A percentile compares a stretch with the other conserved stretches of the same genome.
Evolutionary conservation across 352 stramenopile genomes (phyloP).

Genomic region (Elongisporangium undulatum): DNA sequence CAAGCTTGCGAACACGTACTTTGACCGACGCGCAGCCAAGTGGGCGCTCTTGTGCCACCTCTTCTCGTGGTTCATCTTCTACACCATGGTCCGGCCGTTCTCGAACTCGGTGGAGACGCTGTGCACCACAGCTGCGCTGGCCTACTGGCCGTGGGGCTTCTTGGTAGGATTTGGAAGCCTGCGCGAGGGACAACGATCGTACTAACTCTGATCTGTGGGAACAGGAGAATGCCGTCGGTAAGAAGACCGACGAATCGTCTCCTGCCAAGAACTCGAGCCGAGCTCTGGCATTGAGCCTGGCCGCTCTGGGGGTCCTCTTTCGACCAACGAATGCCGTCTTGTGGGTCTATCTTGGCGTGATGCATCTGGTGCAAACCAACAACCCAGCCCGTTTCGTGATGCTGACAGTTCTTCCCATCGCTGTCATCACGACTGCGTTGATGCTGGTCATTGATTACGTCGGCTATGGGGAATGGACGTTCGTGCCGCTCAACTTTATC

Average conservation of each 20-base stretch:
- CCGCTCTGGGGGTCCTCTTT: slow-evolving; percentile 75
- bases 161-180: slow-evolving; percentile 23
- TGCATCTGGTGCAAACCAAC: slow-evolving; percentile 44
- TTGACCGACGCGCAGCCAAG: slow-evolving; percentile 55
- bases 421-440: slow-evolving; percentile 25
- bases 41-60: slow-evolving; percentile 74
- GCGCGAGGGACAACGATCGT: neutral
- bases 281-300: slow-evolving; percentile 39
- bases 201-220: slow-evolving; percentile 7
- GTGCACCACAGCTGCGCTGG: slow-evolving; percentile 66
- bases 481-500: slow-evolving; percentile 84
- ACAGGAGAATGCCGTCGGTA: slow-evolving; percentile 12
- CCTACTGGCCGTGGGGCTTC: slow-evolving; percentile 79
- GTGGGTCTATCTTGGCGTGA: slow-evolving; percentile 65
- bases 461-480: slow-evolving; percentile 80
- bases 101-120: slow-evolving; percentile 85
- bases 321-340: slow-evolving; percentile 75
- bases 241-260: slow-evolving; percentile 32
- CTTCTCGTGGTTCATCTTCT: slow-evolving; percentile 86
- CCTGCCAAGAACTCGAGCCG: slow-evolving; percentile 25
- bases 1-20: slow-evolving; percentile 56
- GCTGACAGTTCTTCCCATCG: slow-evolving; percentile 54
- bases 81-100: slow-evolving; percentile 80
- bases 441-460: slow-evolving; percentile 78
- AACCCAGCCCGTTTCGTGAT: slow-evolving; percentile 39